A percentile compares a stretch with the other conserved stretches of the same genome.
These are phyloP conservation scores for Rhizophlyctis rosea DNA, from an alignment of 192 early-diverging fungal genomes.

Conservation along the genomic window DNA sequence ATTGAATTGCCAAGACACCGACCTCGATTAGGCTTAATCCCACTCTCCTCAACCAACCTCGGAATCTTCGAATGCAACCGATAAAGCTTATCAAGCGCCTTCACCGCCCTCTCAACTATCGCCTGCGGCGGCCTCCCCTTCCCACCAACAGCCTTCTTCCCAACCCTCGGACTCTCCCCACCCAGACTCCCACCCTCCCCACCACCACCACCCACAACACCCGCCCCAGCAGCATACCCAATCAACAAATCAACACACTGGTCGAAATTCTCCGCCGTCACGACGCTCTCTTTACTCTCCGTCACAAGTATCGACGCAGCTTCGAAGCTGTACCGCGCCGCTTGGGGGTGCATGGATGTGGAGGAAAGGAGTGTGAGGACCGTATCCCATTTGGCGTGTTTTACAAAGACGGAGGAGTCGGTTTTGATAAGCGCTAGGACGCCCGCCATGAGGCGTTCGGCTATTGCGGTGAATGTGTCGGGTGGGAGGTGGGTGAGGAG, in stretches of 20 bases:
- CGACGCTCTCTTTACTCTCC: slow-evolving; percentile 40
- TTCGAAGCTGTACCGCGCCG: slow-evolving; percentile 64
- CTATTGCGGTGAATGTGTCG: slow-evolving; percentile 60
- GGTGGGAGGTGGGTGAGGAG: slow-evolving; percentile 53
- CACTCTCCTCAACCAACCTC: slow-evolving; percentile 31
- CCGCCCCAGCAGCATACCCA: slow-evolving; percentile 56
- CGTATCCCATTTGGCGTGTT: slow-evolving; percentile 43
- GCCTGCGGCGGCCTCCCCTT: slow-evolving; percentile 41
- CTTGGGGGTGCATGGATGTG: slow-evolving; percentile 57
- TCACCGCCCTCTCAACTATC: slow-evolving; percentile 60
- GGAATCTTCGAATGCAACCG: slow-evolving; percentile 60
- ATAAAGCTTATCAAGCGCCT: slow-evolving; percentile 66
- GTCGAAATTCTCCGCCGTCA: slow-evolving; percentile 62
- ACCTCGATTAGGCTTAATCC: slow-evolving; percentile 44
- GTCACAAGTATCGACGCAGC: slow-evolving; percentile 54
- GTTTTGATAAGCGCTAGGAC: slow-evolving; percentile 62
- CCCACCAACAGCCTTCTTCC: slow-evolving; percentile 12
- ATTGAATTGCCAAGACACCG: slow-evolving; percentile 5
- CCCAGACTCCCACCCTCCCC: slow-evolving; percentile 12
- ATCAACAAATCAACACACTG: slow-evolving; percentile 71
- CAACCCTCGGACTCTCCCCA: slow-evolving; percentile 4
- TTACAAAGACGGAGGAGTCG: slow-evolving; percentile 37
- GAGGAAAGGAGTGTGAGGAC: slow-evolving; percentile 54
- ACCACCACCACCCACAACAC: too few relatives aligned
- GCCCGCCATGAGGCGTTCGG: slow-evolving; percentile 76